Evolutionary conservation across 768 basidiomycete species (phyloP), one percentile per base, ranked within the genome.

Genomic region (Tremella mesenterica): DNA sequence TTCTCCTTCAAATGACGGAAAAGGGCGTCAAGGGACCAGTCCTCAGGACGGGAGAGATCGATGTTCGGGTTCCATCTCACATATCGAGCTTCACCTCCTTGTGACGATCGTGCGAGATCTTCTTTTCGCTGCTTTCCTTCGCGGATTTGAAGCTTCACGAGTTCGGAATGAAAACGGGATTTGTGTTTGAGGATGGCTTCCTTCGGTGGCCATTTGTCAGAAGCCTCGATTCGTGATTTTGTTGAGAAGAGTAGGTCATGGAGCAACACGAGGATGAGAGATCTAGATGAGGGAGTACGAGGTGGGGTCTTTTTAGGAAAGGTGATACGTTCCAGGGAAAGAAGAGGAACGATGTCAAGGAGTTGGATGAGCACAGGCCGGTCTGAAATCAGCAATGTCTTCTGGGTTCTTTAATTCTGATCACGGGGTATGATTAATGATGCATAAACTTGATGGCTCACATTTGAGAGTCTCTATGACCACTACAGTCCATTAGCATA

Each of bases 381-480:
- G 77, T 91, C 91, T 95, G 66, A 39, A 18, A 21, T 58, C 57
- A 58, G 52, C 27, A 16, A 44, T 29, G 21, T n/a, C 26, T 33
- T 54, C 83, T 9, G n/a, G 18, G 27, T 28, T n/a, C n/a, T n/a
- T n/a, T n/a, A 18, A 20, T 12, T 36, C n/a, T 12, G n/a, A 13
- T 20, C 27, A 23, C 4, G 46, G 7, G 20, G 4, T 9, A 31
- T 29, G 14, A 26, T n/a, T 31, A 20, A 31, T 30, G 39, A 38
- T 26, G 7, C 20, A 8, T 48, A 13, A 9, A 6, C 33, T 10
- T n/a, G n/a, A n/a, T n/a, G 3, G 54, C 70, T 77, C 74, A 93
- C 92, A 96, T 80, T 95, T 96, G 44, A 97, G 76, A 0, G 90
- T 93, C 76, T 95, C 88, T 50, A 97, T 91, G 28, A 96, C 83